These are phyloP conservation scores for Corymbia citriodora DNA, from an alignment of 441 rosid genomes.

Conservation along the genomic window DNA sequence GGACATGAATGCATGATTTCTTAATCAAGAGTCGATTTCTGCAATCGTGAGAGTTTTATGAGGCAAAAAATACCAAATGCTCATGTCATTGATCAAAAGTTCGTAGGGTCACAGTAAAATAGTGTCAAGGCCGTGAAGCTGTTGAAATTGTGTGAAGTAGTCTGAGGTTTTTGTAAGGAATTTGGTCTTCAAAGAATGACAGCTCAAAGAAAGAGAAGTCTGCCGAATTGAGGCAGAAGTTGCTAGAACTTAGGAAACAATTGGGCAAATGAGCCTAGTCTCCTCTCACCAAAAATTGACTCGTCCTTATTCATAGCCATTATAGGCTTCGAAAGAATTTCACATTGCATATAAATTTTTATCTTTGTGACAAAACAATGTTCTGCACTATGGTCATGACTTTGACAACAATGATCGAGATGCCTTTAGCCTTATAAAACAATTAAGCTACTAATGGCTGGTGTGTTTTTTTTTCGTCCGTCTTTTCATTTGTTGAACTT, in stretches of 20 bases:
- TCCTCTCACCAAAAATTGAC: background rate
- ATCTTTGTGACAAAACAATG: background rate
- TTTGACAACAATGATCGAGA: background rate
- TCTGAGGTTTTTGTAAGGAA: background rate
- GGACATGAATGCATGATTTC: background rate
- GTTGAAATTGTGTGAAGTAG: background rate
- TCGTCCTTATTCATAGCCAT: background rate
- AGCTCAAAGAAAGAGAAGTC: background rate
- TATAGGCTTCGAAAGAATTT: background rate
- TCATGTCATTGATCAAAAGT: background rate
- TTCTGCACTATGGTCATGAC: background rate
- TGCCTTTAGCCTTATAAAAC: background rate
- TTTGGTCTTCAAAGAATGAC: background rate
- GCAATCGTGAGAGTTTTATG: background rate
- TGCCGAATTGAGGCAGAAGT: background rate
- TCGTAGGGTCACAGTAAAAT: background rate
- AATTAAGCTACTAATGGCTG: background rate
- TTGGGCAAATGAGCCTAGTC: background rate
- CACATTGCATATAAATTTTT: background rate
- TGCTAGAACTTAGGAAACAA: background rate
- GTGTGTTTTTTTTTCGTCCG: background rate
- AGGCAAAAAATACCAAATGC: background rate
- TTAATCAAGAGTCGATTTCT: background rate
- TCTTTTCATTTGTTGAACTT: background rate
- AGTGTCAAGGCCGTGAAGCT: slow-evolving; percentile 38